Base-by-base conservation (phyloP, 495 filamentous ascomycete species). In the Penicillium robsamsonii region DNA sequence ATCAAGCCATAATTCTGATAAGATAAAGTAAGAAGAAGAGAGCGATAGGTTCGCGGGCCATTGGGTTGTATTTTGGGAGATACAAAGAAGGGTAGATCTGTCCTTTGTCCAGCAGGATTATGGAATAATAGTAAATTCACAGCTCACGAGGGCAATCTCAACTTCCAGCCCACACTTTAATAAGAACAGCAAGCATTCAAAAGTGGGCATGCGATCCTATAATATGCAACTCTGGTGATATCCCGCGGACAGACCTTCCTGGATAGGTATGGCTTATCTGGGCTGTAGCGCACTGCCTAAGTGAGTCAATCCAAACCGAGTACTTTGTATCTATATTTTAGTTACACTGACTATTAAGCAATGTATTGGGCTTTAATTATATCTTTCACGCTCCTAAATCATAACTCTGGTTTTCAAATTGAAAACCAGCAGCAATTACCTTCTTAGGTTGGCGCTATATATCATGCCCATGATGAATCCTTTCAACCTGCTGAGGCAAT, bases 181-280 rank as follows among this genome's bases (percentile, higher is more conserved):
- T 29, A 11, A n/a, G 15, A 3, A 41, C 5, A 13, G 20, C 7
- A 27, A 27, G 24, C 2, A 29, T n/a, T 43, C 47, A 13, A 42
- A 58, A 48, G 27, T 29, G 49, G 56, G 53, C 8, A 58, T 42
- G 17, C 24, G 49, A 48, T 53, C 56, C 56, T 38, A 27, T 40
- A 17, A 30, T 47, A 18, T 30, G 27, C 11, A 5, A 27, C 15
- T 15, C 15, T 11, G 42, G 40, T 24, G 46, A 58, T 47, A 47
- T 47, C n/a, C 24, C 9, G 49, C 24, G 56, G 56, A 58, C 56
- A 37, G 17, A 35, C 6, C 45, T 58, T 47, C 56, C 43, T 22
- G 42, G 49, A 53, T 53, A 31, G 49, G 56, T 41, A 47, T 53
- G 12, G 43, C 40, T 31, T 29, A 27, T 50, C 22, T 37, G 7